Base-by-base conservation (phyloP, 208 protist genomes). In the Leishmania lainsoni region DNA sequence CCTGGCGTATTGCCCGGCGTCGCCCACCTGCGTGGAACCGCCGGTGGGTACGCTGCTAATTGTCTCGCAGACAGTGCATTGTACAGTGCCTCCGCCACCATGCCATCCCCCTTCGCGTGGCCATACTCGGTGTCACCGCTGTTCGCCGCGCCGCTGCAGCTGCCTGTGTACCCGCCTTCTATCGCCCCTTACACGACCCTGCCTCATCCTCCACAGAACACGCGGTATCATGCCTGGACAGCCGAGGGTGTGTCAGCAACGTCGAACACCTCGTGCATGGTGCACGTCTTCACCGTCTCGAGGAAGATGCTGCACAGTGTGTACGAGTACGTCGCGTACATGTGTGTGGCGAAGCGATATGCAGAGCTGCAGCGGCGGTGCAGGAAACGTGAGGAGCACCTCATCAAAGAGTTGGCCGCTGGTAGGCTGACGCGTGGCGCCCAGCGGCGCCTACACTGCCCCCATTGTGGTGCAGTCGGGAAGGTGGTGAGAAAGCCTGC, bases 261-360 rank as follows among this genome's bases (percentile, higher is more conserved):
- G n/a, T 80, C 82, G 6, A 80, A 72, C 16, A 77, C 82, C 35
- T 59, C 82, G 16, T 86, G 82, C 73, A 35, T 86, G 58, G 82
- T 86, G 29, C 82, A 86, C 74, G 78, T 86, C 65, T 86, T 86
- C 74, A 82, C 82, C 42, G 58, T 86, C n/a, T 81, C 82, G n/a
- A 35, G 68, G 1, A 63, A 29, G 73, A 86, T 86, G 82, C 82
- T 86, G 73, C 82, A 66, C 45, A 69, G 66, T 48, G 74, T 86
- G 51, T 82, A 86, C 74, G 82, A 86, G 56, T 86, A 86, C 74
- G 82, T 86, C 20, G 82, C 82, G 52, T 82, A 80, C 74, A 29
- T 52, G 65, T 86, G 82, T n/a, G 82, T 69, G 48, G 63, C 42
- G 54, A 75, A 42, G 73, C 74, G 73, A 20, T 39, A 80, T 51